These are phyloP conservation scores for Groenewaldozyma salmanticensis DNA, from an alignment of 805 yeast genomes.

Conservation along the genomic window DNA sequence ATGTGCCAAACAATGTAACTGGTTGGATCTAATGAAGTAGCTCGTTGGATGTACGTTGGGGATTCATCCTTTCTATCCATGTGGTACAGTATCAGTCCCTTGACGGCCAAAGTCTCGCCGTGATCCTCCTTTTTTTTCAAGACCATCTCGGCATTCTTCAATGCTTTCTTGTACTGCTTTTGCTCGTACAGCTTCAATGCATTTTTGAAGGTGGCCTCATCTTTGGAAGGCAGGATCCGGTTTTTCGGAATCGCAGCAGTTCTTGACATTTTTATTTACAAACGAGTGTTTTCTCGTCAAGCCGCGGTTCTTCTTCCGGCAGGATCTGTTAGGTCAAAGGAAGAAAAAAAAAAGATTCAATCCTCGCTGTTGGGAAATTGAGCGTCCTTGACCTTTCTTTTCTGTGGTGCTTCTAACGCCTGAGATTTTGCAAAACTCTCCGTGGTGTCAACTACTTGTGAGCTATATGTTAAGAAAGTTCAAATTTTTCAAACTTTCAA, in stretches of 20 bases:
- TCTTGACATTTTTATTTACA: background rate
- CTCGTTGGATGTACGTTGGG: constrained; percentile 48
- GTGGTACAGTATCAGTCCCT: constrained; percentile 60
- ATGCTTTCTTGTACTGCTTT: constrained; percentile 79
- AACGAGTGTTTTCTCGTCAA: no score
- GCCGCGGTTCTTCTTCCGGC: background rate
- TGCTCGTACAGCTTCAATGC: constrained; percentile 76
- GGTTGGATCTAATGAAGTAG: constrained; percentile 45
- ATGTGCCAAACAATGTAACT: constrained; percentile 76
- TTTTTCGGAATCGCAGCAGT: constrained; percentile 18
- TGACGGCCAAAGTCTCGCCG: constrained; percentile 75
- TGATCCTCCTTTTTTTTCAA: constrained; percentile 67
- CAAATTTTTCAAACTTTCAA: no score
- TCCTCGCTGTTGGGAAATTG: background rate
- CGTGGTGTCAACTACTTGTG: no score
- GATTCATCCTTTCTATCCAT: constrained; percentile 57
- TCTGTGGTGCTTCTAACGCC: background rate
- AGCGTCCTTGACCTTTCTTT: no score
- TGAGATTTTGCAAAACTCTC: no score
- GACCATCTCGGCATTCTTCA: constrained; percentile 64
- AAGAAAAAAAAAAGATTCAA: background rate
- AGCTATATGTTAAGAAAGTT: no score
- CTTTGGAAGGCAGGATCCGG: constrained; percentile 39
- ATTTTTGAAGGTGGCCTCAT: constrained; percentile 65
- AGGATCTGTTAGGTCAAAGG: background rate